Conservation (phyloP, 202 grass and related monocot genomes). For the Carex arenaria region DNA sequence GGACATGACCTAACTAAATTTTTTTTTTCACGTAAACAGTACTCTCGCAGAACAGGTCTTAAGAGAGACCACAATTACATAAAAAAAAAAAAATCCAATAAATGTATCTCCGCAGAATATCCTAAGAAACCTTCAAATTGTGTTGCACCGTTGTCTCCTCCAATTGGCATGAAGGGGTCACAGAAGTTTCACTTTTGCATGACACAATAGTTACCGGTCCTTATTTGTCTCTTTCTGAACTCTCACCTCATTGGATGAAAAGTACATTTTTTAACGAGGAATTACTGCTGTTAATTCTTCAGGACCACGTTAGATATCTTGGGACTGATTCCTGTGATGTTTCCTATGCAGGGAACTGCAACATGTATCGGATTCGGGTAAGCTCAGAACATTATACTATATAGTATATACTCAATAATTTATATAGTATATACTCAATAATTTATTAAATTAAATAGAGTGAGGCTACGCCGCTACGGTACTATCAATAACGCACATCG, state of each 20-base stretch:
- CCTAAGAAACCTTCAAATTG: neutral
- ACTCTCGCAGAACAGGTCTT: too few relatives aligned
- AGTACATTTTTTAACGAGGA: neutral
- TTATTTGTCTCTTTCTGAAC: neutral
- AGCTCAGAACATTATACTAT: too few relatives aligned
- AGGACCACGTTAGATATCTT: neutral
- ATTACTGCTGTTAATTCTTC: constrained; percentile 4
- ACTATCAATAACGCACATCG: too few relatives aligned
- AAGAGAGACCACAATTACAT: neutral
- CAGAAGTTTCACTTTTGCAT: constrained; percentile 10
- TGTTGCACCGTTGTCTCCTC: constrained; percentile 11
- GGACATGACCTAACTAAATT: too few relatives aligned
- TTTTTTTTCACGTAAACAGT: too few relatives aligned
- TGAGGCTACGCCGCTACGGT: too few relatives aligned
- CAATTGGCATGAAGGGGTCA: constrained; percentile 5
- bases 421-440: too few relatives aligned
- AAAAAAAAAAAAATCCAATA: neutral
- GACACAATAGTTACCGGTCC: constrained; percentile 2
- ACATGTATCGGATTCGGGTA: neutral
- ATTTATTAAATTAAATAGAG: too few relatives aligned
- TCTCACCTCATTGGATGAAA: constrained; percentile 20
- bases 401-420: too few relatives aligned
- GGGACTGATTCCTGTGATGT: neutral
- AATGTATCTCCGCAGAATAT: neutral
- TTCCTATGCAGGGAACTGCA: neutral